phyloP scores from a whole-genome alignment of 2,329 filamentous ascomycete species.

The Talaromyces pinophilus region DNA sequence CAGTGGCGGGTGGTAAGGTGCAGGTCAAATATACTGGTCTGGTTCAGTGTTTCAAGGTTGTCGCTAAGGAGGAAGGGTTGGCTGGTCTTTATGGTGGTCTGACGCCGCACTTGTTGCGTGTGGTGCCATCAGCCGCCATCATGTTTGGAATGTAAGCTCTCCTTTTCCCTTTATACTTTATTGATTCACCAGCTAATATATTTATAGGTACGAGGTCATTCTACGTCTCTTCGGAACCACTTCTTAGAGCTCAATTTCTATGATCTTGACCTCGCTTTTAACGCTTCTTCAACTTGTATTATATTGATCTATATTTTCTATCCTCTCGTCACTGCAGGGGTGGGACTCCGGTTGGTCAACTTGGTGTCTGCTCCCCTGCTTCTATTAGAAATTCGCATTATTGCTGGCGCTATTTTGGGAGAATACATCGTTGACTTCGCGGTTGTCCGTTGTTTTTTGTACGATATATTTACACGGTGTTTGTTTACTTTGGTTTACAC shows the following conservation, averaged over 20 bases:
- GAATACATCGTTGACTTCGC: background rate
- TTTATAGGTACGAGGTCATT: conserved; percentile 38
- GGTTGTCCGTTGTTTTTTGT: conserved; percentile 4
- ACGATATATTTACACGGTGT: conserved; percentile 7
- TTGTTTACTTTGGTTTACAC: background rate
- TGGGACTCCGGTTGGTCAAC: background rate
- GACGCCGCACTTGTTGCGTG: conserved; percentile 86
- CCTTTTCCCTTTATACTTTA: conserved; percentile 34
- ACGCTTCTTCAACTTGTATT: conserved; percentile 14
- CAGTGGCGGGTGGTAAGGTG: conserved; percentile 63
- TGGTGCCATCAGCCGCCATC: conserved; percentile 88
- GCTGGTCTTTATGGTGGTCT: conserved; percentile 84
- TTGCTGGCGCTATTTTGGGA: conserved; percentile 19
- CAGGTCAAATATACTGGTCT: conserved; percentile 84
- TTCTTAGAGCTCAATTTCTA: conserved; percentile 26
- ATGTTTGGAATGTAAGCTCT: conserved; percentile 85
- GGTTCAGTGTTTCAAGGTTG: conserved; percentile 81
- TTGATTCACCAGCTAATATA: conserved; percentile 7
- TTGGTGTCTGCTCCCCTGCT: background rate
- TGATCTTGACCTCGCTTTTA: background rate
- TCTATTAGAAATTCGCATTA: conserved; percentile 13
- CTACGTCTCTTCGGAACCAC: conserved; percentile 39
- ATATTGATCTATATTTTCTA: conserved; percentile 9
- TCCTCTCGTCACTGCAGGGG: background rate
- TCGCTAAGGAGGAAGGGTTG: conserved; percentile 86